phyloP scores from a whole-genome alignment of 768 basidiomycete genomes.

The Rubroboletus satanas region DNA sequence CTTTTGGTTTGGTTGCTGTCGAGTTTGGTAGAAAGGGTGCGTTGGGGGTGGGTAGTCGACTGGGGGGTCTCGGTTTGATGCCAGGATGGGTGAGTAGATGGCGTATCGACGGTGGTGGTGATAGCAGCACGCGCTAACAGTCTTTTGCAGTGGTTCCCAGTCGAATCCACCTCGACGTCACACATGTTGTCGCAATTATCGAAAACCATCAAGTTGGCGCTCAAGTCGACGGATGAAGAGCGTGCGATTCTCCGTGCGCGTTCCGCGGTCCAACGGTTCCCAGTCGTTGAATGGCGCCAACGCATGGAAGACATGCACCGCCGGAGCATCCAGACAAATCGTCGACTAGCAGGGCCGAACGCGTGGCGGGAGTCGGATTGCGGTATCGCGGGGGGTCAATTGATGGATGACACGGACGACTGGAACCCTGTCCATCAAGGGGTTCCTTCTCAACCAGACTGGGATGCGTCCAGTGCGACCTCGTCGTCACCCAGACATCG shows the following conservation, averaged over 20 bases:
- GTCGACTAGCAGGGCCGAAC: constrained; percentile 60
- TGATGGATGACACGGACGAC: constrained; percentile 68
- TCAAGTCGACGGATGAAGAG: constrained; percentile 88
- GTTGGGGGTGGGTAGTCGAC: constrained; percentile 88
- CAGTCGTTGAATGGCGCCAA: constrained; percentile 96
- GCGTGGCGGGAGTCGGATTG: constrained; percentile 80
- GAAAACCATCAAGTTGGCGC: constrained; percentile 91
- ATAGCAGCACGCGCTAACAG: not conserved
- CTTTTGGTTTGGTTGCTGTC: constrained; percentile 93
- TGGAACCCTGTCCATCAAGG: constrained; percentile 72
- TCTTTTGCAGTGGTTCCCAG: constrained; percentile 82
- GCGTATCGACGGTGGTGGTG: not conserved
- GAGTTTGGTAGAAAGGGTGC: constrained; percentile 97
- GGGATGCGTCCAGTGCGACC: constrained; percentile 58
- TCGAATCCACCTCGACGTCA: constrained; percentile 86
- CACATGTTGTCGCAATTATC: constrained; percentile 94
- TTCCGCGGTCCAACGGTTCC: constrained; percentile 94
- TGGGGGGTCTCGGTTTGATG: constrained; percentile 95
- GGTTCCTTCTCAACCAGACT: constrained; percentile 68
- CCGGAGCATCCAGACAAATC: constrained; percentile 73
- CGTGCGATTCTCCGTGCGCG: constrained; percentile 90
- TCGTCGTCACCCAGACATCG: constrained; percentile 38
- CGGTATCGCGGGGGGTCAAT: constrained; percentile 37
- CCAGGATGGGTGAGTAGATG: constrained; percentile 82
- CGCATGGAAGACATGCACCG: constrained; percentile 93